Base-by-base conservation (phyloP, 768 basidiomycete species). In the Boletus subparvulus region DNA sequence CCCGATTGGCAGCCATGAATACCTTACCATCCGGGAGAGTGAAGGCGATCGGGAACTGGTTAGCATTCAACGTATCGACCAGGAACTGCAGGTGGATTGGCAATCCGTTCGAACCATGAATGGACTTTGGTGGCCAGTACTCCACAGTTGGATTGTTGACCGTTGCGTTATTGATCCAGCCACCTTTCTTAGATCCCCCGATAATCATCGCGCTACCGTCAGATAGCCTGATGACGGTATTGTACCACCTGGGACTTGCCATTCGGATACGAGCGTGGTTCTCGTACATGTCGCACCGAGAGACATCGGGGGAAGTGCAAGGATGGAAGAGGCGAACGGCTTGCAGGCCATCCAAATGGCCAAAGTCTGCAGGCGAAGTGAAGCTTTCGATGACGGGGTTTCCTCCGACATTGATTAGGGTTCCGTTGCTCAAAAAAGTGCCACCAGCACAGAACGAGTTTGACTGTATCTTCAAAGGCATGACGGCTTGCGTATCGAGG, bases 371-470 rank as follows among this genome's bases (percentile, higher is more conserved):
- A 44, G 90, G 71, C 54, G 82, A 77, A 5, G 89, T 90, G 28
- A 77, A 75, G 52, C 75, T 76, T 47, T 80, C 81, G 21, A 89
- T 84, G 35, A 91, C 86, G 17, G 89, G 87, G 66, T 93, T 92
- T 3, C 91, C 91, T 52, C 91, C 91, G 13, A 90, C 87, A 62
- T 83, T 90, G 67, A 92, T 74, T 35, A 92, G 67, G 1, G 88
- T 88, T 5, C 91, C 91, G 56, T 93, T 90, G 24, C 84, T 69
- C 8, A 92, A 73, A 67, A 91, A 92, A 4, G 84, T 79, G 12
- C 91, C 91, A 33, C 91, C 88, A 10, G 91, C 91, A 66, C 91
- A 93, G 74, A 93, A 93, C 24, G 91, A 92, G 66, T 93, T 92
- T 6, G 90, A 90, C 62, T 82, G 75, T 70, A 92, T 78, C 39